Percentiles rank a stretch among this genome's conserved stretches.
phyloP scores from a whole-genome alignment of 176 grass and related monocot genomes.

The Microstegium vimineum region DNA sequence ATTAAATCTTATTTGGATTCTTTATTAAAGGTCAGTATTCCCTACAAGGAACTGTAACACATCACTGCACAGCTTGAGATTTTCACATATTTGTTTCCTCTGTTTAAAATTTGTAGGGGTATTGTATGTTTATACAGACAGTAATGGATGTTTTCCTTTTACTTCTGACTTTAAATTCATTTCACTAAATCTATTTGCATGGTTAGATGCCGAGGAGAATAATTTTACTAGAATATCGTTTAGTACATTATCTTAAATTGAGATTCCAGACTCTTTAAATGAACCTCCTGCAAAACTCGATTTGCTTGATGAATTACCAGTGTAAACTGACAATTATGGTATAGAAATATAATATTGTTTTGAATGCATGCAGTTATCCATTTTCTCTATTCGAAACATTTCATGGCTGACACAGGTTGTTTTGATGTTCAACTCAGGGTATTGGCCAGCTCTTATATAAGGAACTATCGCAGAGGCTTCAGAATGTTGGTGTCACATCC shows the following conservation, averaged over 20 bases:
- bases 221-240: not conserved
- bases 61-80: not conserved
- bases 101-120: not conserved
- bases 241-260: not conserved
- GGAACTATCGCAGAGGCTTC: slow-evolving; percentile 75
- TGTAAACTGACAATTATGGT: slow-evolving; percentile 15
- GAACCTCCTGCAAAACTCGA: not conserved
- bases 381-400: not conserved
- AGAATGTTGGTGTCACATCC: slow-evolving; percentile 70
- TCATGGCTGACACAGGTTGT: not conserved
- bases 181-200: slow-evolving; percentile 6
- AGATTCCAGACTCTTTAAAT: not conserved
- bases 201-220: not conserved
- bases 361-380: not conserved
- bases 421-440: slow-evolving; percentile 52
- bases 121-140: not conserved
- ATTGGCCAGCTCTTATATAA: slow-evolving; percentile 67
- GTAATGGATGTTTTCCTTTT: not conserved
- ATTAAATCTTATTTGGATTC: not conserved
- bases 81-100: not conserved
- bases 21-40: not conserved
- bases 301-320: not conserved
- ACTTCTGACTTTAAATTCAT: not conserved
- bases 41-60: not conserved
- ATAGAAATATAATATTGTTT: slow-evolving; percentile 1